A percentile compares a stretch with the other conserved stretches of the same genome.
phyloP scores from a whole-genome alignment of 2,329 filamentous ascomycete genomes.

The Zelopaecilomyces penicillatus region DNA sequence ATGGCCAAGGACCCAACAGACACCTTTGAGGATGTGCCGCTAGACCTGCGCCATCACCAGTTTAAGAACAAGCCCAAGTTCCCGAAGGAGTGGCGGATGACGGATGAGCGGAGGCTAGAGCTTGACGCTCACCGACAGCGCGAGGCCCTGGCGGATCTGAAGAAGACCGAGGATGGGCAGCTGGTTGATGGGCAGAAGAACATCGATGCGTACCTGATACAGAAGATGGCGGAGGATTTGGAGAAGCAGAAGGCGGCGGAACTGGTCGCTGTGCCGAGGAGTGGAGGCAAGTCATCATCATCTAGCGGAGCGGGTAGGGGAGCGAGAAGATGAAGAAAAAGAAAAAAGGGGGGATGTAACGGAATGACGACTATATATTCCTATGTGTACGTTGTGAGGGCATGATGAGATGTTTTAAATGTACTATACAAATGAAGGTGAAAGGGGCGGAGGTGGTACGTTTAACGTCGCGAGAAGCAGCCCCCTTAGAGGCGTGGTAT shows the following conservation, averaged over 20 bases:
- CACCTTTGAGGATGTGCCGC: slow-evolving; percentile 78
- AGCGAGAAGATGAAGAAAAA: slow-evolving; percentile 7
- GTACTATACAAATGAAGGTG: too few species aligned
- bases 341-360: not conserved
- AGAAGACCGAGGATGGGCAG: slow-evolving; percentile 42
- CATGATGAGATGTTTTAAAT: too few species aligned
- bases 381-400: too few species aligned
- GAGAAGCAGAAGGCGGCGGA: slow-evolving; percentile 25
- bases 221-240: slow-evolving; percentile 25
- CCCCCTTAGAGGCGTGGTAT: too few species aligned
- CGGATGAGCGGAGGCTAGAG: slow-evolving; percentile 55
- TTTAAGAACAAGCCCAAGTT: slow-evolving; percentile 61
- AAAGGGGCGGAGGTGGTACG: too few species aligned
- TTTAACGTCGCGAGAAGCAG: too few species aligned
- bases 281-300: too few species aligned
- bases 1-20: slow-evolving; percentile 73
- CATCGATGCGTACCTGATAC: slow-evolving; percentile 32
- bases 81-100: slow-evolving; percentile 77
- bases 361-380: too few species aligned
- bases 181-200: slow-evolving; percentile 50
- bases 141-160: slow-evolving; percentile 44
- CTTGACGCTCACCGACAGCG: slow-evolving; percentile 53
- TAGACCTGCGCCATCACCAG: slow-evolving; percentile 82
- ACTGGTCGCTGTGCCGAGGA: slow-evolving; percentile 19
- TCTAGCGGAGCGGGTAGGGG: not conserved